Evolutionary conservation across 257 asterid species (phyloP).

Genomic region (Petunia secreta): DNA sequence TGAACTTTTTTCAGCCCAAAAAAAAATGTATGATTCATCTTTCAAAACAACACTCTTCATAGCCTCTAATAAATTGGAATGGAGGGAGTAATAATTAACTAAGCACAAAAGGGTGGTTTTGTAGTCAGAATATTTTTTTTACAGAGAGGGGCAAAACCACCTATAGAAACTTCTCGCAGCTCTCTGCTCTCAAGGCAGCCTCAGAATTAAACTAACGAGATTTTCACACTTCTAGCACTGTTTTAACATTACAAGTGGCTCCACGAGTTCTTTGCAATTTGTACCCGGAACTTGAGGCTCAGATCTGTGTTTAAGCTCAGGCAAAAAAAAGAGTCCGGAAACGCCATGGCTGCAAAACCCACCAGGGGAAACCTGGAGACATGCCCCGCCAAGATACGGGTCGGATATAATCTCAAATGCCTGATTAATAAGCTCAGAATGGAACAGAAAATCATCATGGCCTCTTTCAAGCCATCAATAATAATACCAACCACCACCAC

Average conservation of each 20-base stretch:
- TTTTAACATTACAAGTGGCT: not conserved
- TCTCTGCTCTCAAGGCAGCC: not conserved
- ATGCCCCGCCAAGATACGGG: conserved; percentile 43
- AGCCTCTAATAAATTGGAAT: not conserved
- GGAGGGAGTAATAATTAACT: too few relatives aligned
- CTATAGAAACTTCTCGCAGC: conserved; percentile 19
- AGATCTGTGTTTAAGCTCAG: not conserved
- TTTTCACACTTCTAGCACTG: not conserved
- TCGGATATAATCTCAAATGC: not conserved
- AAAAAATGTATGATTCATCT: not conserved
- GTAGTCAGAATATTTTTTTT: not conserved
- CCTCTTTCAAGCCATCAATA: conserved; percentile 16
- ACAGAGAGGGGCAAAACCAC: conserved; percentile 34
- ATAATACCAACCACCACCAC: not conserved
- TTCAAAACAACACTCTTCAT: not conserved
- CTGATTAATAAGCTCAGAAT: not conserved
- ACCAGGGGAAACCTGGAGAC: not conserved
- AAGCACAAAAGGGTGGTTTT: conserved; percentile 1
- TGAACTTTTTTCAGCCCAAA: not conserved
- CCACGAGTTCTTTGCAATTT: not conserved
- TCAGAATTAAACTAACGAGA: not conserved
- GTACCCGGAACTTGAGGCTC: conserved; percentile 22
- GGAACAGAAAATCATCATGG: conserved; percentile 18
- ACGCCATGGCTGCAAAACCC: conserved; percentile 29
- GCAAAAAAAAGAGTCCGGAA: not conserved